Conservation (phyloP, 2,329 filamentous ascomycete species). For the Exophiala mesophila region DNA sequence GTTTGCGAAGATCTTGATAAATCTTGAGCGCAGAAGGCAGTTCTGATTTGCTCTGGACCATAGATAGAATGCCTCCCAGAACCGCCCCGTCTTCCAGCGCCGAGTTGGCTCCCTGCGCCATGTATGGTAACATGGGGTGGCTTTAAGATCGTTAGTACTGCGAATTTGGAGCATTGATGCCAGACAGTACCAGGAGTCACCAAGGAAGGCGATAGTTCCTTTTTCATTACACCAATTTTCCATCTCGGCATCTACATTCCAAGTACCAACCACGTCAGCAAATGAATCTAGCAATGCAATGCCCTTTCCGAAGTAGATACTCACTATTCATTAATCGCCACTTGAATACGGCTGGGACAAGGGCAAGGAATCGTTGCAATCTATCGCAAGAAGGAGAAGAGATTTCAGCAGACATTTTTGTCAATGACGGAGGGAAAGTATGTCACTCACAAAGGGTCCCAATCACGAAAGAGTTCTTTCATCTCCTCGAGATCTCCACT, state of each 20-base stretch:
- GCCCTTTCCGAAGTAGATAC: too few species aligned
- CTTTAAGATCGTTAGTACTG: too few species aligned
- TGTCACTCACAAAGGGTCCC: too few species aligned
- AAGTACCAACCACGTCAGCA: too few species aligned
- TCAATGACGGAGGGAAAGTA: too few species aligned
- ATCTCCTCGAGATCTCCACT: constrained; percentile 35
- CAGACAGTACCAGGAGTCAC: too few species aligned
- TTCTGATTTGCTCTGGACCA: constrained; percentile 20
- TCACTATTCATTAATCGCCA: constrained; percentile 46
- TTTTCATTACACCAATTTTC: too few species aligned
- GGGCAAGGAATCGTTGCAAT: constrained; percentile 27
- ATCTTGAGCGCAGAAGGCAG: constrained; percentile 31
- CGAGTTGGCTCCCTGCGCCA: constrained; percentile 32
- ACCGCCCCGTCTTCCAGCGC: constrained; percentile 32
- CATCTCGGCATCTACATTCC: too few species aligned
- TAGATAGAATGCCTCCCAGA: constrained; percentile 39
- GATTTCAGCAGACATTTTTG: too few species aligned
- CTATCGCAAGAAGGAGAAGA: too few species aligned
- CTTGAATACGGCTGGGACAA: constrained; percentile 26
- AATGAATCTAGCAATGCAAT: too few species aligned
- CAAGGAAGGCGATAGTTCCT: constrained; percentile 35
- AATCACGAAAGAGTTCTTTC: constrained; percentile 28
- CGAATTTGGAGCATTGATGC: too few species aligned
- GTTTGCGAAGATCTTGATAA: constrained; percentile 37
- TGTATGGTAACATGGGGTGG: constrained; percentile 43